Percentiles rank a stretch among this genome's conserved stretches.
Conservation (phyloP, 2,329 filamentous ascomycete species). For the Arthrinium puccinioides region DNA sequence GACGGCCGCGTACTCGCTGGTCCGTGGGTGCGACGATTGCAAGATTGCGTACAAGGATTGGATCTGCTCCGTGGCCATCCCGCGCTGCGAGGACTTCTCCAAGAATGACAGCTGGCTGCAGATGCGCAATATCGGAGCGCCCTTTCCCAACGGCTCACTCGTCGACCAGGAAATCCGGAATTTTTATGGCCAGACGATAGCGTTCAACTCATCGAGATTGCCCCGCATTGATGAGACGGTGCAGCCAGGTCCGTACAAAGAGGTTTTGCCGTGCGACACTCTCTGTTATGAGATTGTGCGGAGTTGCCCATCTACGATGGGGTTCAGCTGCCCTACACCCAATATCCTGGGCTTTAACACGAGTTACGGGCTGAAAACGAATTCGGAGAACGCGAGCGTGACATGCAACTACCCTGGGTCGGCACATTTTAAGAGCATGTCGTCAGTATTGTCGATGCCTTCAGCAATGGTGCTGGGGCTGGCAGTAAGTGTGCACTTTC, state of each 20-base stretch:
- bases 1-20: constrained; percentile 75
- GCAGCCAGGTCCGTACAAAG: constrained; percentile 84
- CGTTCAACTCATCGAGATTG: constrained; percentile 58
- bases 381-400: constrained; percentile 14
- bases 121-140: constrained; percentile 62
- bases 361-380: constrained; percentile 34
- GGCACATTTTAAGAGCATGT: constrained; percentile 39
- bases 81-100: constrained; percentile 81
- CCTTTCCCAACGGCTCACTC: constrained; percentile 64
- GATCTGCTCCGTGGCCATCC: constrained; percentile 90
- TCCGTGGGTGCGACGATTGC: constrained; percentile 69
- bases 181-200: constrained; percentile 20
- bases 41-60: constrained; percentile 79
- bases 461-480: constrained; percentile 15
- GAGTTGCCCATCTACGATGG: constrained; percentile 70
- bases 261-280: constrained; percentile 81
- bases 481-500: too few relatives aligned
- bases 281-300: constrained; percentile 81
- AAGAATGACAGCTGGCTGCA: constrained; percentile 46
- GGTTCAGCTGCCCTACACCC: constrained; percentile 64
- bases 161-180: constrained; percentile 26
- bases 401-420: constrained; percentile 57
- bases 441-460: constrained; percentile 11
- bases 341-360: constrained; percentile 31
- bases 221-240: constrained; percentile 63